Evolutionary conservation across 106 monocot species (phyloP).

Genomic region (Dendrobium catenatum): DNA sequence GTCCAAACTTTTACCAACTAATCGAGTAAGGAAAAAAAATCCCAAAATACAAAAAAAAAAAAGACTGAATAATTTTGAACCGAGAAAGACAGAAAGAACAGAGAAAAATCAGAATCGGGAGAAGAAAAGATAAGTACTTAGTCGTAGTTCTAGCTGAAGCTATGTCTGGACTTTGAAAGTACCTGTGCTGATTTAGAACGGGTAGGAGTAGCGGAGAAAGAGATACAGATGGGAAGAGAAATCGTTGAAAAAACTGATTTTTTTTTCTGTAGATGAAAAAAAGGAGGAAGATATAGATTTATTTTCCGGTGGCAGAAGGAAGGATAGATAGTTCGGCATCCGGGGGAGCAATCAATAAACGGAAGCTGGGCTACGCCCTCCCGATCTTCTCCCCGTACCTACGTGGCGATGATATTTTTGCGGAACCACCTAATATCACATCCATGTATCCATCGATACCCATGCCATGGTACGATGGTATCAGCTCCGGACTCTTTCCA

Average conservation of each 20-base stretch:
- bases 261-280: too few species aligned
- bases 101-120: background rate
- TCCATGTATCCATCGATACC: slow-evolving; percentile 7
- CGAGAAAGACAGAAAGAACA: background rate
- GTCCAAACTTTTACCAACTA: background rate
- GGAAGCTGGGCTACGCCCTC: background rate
- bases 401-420: slow-evolving; percentile 12
- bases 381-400: background rate
- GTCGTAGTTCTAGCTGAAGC: background rate
- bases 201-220: background rate
- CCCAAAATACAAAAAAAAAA: background rate
- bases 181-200: background rate
- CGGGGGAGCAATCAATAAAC: background rate
- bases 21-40: background rate
- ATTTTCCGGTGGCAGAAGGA: background rate
- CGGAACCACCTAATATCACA: background rate
- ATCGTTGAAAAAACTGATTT: background rate
- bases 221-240: background rate
- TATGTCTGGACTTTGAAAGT: background rate
- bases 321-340: background rate
- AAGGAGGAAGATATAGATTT: background rate
- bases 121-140: background rate
- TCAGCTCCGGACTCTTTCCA: background rate
- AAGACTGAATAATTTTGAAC: too few species aligned
- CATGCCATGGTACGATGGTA: background rate